These are phyloP conservation scores for Psilocybe subaeruginosa DNA, from an alignment of 768 basidiomycete species.

Conservation along the genomic window DNA sequence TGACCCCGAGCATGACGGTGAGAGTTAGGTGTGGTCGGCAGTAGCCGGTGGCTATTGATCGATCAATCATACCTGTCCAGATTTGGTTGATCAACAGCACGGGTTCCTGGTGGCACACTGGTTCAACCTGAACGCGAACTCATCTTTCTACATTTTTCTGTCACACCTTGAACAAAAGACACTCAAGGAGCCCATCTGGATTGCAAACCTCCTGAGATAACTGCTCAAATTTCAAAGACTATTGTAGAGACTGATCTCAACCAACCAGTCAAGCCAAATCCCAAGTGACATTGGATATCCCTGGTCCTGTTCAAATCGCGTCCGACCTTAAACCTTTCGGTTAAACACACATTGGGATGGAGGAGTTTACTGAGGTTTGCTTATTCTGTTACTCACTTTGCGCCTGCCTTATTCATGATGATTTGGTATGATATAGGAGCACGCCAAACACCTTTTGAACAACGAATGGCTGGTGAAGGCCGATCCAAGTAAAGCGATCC, in stretches of 20 bases:
- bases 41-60: slow-evolving; percentile 1
- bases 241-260: neutral
- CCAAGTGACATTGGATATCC: too few species aligned
- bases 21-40: slow-evolving; percentile 6
- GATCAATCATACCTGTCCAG: neutral
- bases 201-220: too few species aligned
- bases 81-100: neutral
- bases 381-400: too few species aligned
- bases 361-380: slow-evolving; percentile 27
- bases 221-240: too few species aligned
- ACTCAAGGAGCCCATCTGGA: too few species aligned
- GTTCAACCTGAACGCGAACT: too few species aligned
- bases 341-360: slow-evolving; percentile 10
- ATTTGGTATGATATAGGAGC: slow-evolving; percentile 43
- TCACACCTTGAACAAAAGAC: too few species aligned
- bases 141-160: too few species aligned
- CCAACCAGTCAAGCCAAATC: neutral
- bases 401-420: too few species aligned
- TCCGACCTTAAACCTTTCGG: too few species aligned
- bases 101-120: too few species aligned
- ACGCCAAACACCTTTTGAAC: slow-evolving; percentile 54
- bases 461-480: slow-evolving; percentile 80
- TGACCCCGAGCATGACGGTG: slow-evolving; percentile 4
- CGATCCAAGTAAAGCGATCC: slow-evolving; percentile 58
- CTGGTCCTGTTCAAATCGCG: too few species aligned